Percentiles rank a stretch among this genome's conserved stretches.
Evolutionary conservation across 805 yeast genomes (phyloP).

Genomic region (Yarrowia alimentaria): DNA sequence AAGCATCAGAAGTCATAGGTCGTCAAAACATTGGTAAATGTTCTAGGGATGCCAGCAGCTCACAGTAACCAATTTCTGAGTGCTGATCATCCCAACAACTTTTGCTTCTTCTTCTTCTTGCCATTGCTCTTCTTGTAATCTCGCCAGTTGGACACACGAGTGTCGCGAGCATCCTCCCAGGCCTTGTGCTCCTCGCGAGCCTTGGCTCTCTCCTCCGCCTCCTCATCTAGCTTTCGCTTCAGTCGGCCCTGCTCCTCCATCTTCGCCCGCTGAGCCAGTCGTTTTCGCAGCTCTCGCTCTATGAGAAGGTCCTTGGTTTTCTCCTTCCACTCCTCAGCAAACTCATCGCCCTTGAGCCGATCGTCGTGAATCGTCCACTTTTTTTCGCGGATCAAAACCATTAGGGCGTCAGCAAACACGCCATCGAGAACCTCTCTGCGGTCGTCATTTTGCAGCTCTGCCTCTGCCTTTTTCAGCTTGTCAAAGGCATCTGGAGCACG

Average conservation of each 20-base stretch:
- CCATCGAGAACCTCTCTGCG: slow-evolving; percentile 46
- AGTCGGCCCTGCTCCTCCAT: slow-evolving; percentile 45
- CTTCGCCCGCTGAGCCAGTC: slow-evolving; percentile 46
- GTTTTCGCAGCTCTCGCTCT: slow-evolving; percentile 47
- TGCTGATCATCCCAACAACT: slow-evolving; percentile 11
- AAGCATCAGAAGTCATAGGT: too few species aligned
- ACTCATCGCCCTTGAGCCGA: slow-evolving; percentile 41
- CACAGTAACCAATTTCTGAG: neutral
- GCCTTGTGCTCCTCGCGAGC: slow-evolving; percentile 44
- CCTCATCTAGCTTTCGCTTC: slow-evolving; percentile 41
- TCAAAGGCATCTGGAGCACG: slow-evolving; percentile 68
- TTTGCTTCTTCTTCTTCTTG: slow-evolving; percentile 50
- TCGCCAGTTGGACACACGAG: slow-evolving; percentile 61
- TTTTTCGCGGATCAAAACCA: slow-evolving; percentile 41
- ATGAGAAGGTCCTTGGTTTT: slow-evolving; percentile 47
- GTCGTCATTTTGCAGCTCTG: slow-evolving; percentile 42
- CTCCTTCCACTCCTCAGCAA: slow-evolving; percentile 45
- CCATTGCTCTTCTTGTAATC: slow-evolving; percentile 46
- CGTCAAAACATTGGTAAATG: too few species aligned
- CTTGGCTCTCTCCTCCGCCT: slow-evolving; percentile 39
- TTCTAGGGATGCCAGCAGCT: too few species aligned
- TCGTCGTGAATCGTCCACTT: slow-evolving; percentile 44
- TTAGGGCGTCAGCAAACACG: slow-evolving; percentile 48
- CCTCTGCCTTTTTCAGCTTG: slow-evolving; percentile 54
- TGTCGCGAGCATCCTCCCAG: slow-evolving; percentile 64